Percentiles rank a stretch among this genome's conserved stretches.
phyloP scores from a whole-genome alignment of 73 alveolate genomes.

The Paramecium tetraurelia region DNA sequence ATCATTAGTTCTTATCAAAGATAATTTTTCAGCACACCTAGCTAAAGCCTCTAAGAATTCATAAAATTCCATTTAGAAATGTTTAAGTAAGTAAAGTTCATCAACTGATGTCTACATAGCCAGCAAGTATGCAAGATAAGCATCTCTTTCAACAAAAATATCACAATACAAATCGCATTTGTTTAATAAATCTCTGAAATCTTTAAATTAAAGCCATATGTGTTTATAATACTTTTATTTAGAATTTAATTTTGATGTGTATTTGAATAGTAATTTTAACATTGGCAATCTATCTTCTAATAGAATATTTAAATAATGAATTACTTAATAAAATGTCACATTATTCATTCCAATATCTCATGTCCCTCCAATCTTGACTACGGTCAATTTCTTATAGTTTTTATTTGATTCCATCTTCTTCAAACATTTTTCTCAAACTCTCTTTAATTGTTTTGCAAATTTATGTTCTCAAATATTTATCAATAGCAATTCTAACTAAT shows the following conservation, averaged over 20 bases:
- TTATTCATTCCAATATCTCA: slow-evolving; percentile 65
- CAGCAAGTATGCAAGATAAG: slow-evolving; percentile 38
- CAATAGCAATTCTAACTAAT: slow-evolving; percentile 63
- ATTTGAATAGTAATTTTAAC: slow-evolving; percentile 3
- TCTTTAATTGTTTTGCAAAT: slow-evolving; percentile 8
- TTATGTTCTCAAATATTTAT: slow-evolving; percentile 55
- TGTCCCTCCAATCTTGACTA: slow-evolving; percentile 55
- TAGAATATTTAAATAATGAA: not conserved
- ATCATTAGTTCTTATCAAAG: not conserved
- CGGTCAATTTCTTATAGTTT: slow-evolving; percentile 1
- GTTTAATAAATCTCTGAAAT: slow-evolving; percentile 56
- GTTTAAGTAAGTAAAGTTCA: slow-evolving; percentile 59
- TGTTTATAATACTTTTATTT: slow-evolving; percentile 48
- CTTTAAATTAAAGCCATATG: slow-evolving; percentile 31
- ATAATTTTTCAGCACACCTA: slow-evolving; percentile 68
- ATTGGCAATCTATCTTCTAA: slow-evolving; percentile 47
- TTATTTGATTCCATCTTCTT: not conserved
- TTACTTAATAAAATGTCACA: slow-evolving; percentile 48
- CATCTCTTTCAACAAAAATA: slow-evolving; percentile 57
- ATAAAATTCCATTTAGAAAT: slow-evolving; percentile 65
- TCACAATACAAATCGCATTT: slow-evolving; percentile 55
- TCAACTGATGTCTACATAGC: slow-evolving; percentile 68
- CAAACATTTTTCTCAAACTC: not conserved
- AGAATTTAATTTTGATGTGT: slow-evolving; percentile 41
- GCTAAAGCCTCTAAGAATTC: slow-evolving; percentile 74